These are phyloP conservation scores for Oryza brachyantha DNA, from an alignment of 176 grass and related monocot species.

Conservation along the genomic window DNA sequence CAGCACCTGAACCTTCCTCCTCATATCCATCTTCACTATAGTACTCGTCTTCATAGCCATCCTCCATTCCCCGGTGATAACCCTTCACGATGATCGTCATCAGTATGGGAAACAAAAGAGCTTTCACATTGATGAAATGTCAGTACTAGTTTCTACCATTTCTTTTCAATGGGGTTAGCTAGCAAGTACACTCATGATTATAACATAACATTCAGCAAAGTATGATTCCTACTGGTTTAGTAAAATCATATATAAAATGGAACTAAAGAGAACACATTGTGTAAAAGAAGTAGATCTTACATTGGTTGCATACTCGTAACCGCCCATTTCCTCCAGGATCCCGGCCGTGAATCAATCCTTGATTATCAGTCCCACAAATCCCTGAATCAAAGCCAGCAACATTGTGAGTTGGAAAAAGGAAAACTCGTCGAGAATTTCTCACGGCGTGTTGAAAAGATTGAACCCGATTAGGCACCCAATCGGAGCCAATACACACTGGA, in stretches of 20 bases:
- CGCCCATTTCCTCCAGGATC: slow-evolving; percentile 36
- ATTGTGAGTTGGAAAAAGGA: background rate
- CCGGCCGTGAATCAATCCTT: no score
- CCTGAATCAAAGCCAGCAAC: slow-evolving; percentile 26
- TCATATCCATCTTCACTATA: slow-evolving; percentile 52
- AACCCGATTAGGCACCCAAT: background rate
- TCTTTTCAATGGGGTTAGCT: background rate
- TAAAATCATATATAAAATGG: background rate
- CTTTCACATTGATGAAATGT: background rate
- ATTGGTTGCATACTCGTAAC: slow-evolving; percentile 48
- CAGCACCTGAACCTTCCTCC: slow-evolving; percentile 32
- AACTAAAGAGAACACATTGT: background rate
- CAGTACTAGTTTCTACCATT: background rate
- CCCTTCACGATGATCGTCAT: slow-evolving; percentile 16
- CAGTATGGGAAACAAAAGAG: background rate
- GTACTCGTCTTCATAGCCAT: slow-evolving; percentile 50
- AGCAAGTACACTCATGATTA: background rate
- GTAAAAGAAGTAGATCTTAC: slow-evolving; percentile 17
- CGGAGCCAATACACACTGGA: background rate
- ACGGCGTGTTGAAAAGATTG: background rate
- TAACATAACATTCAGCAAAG: background rate
- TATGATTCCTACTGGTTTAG: background rate
- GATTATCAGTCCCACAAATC: background rate
- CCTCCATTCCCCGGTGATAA: slow-evolving; percentile 33
- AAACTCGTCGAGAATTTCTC: background rate